These are phyloP conservation scores for Candida broadrunensis DNA, from an alignment of 805 yeast genomes.

Conservation along the genomic window DNA sequence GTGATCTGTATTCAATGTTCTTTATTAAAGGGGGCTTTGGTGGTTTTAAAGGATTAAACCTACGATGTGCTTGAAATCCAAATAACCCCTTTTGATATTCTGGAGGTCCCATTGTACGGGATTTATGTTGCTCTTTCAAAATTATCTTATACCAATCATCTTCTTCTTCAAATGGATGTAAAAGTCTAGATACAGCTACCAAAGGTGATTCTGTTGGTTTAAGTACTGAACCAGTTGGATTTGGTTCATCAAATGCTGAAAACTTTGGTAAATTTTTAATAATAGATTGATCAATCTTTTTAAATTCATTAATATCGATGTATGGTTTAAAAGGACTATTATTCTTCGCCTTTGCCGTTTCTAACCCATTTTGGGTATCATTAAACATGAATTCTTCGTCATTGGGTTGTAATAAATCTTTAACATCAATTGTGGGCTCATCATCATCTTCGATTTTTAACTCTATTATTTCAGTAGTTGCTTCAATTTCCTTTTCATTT, in stretches of 20 bases:
- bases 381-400: constrained; percentile 1
- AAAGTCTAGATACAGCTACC: constrained; percentile 63
- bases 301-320: constrained; percentile 39
- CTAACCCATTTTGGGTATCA: constrained; percentile 23
- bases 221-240: constrained; percentile 16
- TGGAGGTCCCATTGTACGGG: constrained; percentile 23
- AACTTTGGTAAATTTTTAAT: constrained; percentile 46
- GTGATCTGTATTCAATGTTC: constrained; percentile 78
- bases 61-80: constrained; percentile 48
- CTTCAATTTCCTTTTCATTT: neutral
- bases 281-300: constrained; percentile 46
- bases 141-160: constrained; percentile 59
- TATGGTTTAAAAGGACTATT: constrained; percentile 44
- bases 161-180: constrained; percentile 63
- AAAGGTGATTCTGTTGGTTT: constrained; percentile 29
- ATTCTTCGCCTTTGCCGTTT: neutral
- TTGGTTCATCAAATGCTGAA: constrained; percentile 42
- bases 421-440: neutral
- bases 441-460: too few relatives aligned
- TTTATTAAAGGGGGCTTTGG: constrained; percentile 88
- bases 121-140: constrained; percentile 36
- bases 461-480: neutral
- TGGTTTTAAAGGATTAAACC: constrained; percentile 69
- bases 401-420: neutral
- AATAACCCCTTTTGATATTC: constrained; percentile 58